A percentile compares a stretch with the other conserved stretches of the same genome.
These are phyloP conservation scores for Phaseolus coccineus DNA, from an alignment of 331 rosid species.

Conservation along the genomic window DNA sequence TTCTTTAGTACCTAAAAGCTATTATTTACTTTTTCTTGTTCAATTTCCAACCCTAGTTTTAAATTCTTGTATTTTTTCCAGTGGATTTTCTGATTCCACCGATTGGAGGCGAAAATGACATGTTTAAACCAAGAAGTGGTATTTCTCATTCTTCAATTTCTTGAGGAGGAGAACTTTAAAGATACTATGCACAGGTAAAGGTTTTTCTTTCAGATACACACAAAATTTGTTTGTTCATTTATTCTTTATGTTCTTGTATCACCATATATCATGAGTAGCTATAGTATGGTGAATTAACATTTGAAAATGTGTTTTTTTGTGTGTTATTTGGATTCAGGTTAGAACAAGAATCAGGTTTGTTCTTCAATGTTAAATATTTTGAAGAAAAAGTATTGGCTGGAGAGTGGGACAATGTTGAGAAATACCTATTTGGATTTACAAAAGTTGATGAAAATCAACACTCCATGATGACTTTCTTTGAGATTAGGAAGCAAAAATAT, in stretches of 20 bases:
- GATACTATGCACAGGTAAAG: constrained; percentile 63
- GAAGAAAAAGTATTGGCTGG: constrained; percentile 61
- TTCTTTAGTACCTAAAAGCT: neutral
- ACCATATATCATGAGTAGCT: neutral
- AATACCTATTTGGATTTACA: constrained; percentile 62
- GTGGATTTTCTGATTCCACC: constrained; percentile 28
- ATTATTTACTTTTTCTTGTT: neutral
- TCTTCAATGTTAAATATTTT: constrained; percentile 63
- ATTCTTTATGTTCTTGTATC: neutral
- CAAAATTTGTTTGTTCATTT: neutral
- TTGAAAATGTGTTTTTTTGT: constrained; percentile 15
- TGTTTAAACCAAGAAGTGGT: constrained; percentile 60
- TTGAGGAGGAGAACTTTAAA: constrained; percentile 61
- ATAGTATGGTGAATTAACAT: constrained; percentile 17
- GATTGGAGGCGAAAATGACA: constrained; percentile 49
- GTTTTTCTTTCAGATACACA: too few relatives aligned
- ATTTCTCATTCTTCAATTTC: constrained; percentile 64
- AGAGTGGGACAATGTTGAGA: constrained; percentile 69
- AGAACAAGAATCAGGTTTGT: constrained; percentile 65
- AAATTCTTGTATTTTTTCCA: neutral
- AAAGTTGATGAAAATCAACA: constrained; percentile 60
- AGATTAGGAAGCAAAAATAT: constrained; percentile 70
- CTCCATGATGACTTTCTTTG: constrained; percentile 67
- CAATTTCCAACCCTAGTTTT: constrained; percentile 34
- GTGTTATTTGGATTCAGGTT: constrained; percentile 47